These are phyloP conservation scores for Hortiboletus campestris DNA, from an alignment of 768 basidiomycete genomes.

Conservation along the genomic window DNA sequence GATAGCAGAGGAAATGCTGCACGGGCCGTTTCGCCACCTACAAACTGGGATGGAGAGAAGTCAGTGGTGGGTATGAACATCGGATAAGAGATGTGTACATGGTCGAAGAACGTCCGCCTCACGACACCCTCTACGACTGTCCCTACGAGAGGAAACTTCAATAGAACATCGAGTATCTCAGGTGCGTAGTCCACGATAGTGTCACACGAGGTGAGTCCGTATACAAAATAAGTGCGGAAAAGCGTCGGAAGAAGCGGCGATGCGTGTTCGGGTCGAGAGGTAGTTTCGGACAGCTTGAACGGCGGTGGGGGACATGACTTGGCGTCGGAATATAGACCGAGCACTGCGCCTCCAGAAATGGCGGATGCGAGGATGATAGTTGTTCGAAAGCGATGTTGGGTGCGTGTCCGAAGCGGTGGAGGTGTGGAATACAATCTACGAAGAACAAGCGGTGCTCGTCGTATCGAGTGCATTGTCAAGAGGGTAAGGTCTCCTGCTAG, in stretches of 20 bases:
- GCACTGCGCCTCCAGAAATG: constrained; percentile 15
- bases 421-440: constrained; percentile 10
- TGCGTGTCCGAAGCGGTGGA: neutral
- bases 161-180: constrained; percentile 50
- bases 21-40: constrained; percentile 80
- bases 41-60: constrained; percentile 54
- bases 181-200: constrained; percentile 75
- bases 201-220: constrained; percentile 76
- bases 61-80: neutral
- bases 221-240: constrained; percentile 77
- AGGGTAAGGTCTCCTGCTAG: neutral
- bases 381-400: constrained; percentile 8
- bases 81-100: constrained; percentile 42
- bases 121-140: constrained; percentile 68
- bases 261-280: neutral
- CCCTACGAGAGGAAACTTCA: constrained; percentile 52
- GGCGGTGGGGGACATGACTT: constrained; percentile 25
- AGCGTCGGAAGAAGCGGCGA: constrained; percentile 39
- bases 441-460: constrained; percentile 4
- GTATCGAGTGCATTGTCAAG: constrained; percentile 10
- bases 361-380: constrained; percentile 16
- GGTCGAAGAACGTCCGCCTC: constrained; percentile 80
- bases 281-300: constrained; percentile 7
- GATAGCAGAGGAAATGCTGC: constrained; percentile 65
- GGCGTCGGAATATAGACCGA: constrained; percentile 27